Evolutionary conservation across 2,329 filamentous ascomycete species (phyloP).

Genomic region (Harringtonia aguacate): DNA sequence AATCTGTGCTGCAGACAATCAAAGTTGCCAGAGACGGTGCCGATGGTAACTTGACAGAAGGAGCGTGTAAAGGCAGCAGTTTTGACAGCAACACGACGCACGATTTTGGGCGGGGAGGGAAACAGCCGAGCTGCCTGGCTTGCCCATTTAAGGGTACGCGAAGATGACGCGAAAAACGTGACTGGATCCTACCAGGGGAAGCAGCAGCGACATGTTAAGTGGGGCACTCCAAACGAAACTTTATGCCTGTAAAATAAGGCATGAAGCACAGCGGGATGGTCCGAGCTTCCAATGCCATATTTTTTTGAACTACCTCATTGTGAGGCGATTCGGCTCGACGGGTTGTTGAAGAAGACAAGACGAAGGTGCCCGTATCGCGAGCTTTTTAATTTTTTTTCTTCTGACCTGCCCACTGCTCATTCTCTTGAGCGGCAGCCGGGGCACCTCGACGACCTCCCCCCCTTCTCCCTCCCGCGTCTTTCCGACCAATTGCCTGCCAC

Average conservation of each 20-base stretch:
- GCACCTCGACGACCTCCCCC: too few relatives aligned
- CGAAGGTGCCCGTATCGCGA: too few relatives aligned
- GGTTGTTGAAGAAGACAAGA: neutral
- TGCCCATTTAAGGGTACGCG: slow-evolving; percentile 16
- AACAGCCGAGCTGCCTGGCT: neutral
- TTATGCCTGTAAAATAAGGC: neutral
- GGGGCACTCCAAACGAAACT: neutral
- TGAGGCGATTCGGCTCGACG: neutral
- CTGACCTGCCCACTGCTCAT: neutral
- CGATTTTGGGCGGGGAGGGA: neutral
- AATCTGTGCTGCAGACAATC: neutral
- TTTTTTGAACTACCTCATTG: neutral
- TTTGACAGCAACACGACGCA: too few relatives aligned
- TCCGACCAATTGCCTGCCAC: slow-evolving; percentile 11
- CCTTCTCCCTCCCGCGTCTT: too few relatives aligned
- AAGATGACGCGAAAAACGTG: slow-evolving; percentile 34
- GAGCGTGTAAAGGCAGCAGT: neutral
- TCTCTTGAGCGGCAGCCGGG: too few relatives aligned
- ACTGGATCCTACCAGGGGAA: slow-evolving; percentile 11
- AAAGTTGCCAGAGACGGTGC: too few relatives aligned
- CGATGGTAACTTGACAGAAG: too few relatives aligned
- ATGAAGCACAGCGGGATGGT: neutral
- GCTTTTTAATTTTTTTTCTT: neutral
- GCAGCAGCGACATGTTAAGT: neutral
- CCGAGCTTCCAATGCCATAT: neutral